Evolutionary conservation across 2,329 filamentous ascomycete species (phyloP).

Genomic region (Ophiostoma himal-ulmi): DNA sequence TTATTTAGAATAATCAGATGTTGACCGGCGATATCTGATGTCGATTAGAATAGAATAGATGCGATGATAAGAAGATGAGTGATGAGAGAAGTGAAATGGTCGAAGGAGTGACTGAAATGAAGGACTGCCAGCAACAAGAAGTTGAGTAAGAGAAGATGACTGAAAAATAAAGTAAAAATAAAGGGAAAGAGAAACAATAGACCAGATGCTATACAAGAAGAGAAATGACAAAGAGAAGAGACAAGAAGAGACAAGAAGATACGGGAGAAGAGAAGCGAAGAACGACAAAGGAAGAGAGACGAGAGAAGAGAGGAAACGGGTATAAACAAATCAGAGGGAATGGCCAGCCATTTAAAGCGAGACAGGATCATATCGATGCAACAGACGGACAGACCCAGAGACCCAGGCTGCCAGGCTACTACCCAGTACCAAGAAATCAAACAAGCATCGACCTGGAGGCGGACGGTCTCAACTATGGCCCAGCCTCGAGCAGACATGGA

Average conservation of each 20-base stretch:
- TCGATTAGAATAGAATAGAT: neutral
- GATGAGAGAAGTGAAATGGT: neutral
- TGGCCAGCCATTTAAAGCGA: constrained; percentile 10
- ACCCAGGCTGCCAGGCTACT: neutral
- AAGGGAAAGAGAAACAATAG: neutral
- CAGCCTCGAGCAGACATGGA: neutral
- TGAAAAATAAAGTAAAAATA: neutral
- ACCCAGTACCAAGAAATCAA: neutral
- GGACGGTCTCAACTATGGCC: neutral
- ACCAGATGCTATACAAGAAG: constrained; percentile 10
- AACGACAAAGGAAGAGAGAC: neutral
- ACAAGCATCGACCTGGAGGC: neutral
- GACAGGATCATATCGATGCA: neutral
- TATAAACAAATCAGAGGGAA: neutral
- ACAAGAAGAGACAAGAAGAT: neutral
- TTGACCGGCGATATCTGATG: constrained; percentile 11
- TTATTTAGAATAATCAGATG: neutral
- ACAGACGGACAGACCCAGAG: neutral
- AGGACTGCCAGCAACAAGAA: neutral
- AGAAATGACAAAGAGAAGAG: neutral
- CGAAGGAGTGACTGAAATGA: constrained; percentile 11
- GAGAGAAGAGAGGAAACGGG: neutral
- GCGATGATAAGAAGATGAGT: neutral
- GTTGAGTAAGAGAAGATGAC: neutral
- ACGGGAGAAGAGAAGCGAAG: neutral